Conservation (phyloP, 2,329 filamentous ascomycete genomes). For the Ophiostoma sp. region DNA sequence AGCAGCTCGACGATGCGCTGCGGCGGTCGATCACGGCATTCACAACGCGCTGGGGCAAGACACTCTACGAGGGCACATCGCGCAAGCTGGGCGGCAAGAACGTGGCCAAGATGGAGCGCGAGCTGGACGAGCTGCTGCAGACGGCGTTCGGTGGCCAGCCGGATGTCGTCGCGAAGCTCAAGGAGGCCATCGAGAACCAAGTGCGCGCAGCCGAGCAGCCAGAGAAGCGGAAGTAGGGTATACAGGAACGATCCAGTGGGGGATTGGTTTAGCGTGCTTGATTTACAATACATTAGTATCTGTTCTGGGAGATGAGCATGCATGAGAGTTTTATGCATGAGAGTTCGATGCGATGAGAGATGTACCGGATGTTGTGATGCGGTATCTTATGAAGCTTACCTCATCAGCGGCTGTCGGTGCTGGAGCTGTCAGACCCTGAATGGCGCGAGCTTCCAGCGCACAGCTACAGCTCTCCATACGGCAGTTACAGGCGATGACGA, state of each 20-base stretch:
- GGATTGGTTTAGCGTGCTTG: too few species aligned
- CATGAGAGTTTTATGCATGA: too few species aligned
- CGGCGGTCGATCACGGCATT: conserved; percentile 59
- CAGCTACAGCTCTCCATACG: too few species aligned
- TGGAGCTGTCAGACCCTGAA: too few species aligned
- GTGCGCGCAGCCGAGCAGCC: conserved; percentile 38
- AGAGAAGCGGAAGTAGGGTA: conserved; percentile 15
- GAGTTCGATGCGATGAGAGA: too few species aligned
- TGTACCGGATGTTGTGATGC: too few species aligned
- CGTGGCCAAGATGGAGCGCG: conserved; percentile 49
- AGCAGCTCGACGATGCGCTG: conserved; percentile 58
- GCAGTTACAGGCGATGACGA: background rate
- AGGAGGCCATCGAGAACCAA: conserved; percentile 49
- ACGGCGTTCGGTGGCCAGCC: conserved; percentile 55
- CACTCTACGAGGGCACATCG: conserved; percentile 46
- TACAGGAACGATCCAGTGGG: background rate
- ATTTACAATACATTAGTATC: too few species aligned
- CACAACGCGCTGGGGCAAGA: conserved; percentile 53
- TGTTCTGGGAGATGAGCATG: too few species aligned
- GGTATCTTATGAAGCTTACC: too few species aligned
- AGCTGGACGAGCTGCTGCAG: conserved; percentile 52
- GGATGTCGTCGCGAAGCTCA: conserved; percentile 54
- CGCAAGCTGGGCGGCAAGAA: conserved; percentile 46
- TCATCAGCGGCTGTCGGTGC: too few species aligned
- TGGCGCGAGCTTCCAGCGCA: too few species aligned